A percentile compares a stretch with the other conserved stretches of the same genome.
Conservation (phyloP, 768 basidiomycete genomes). For the Amanita rubescens region DNA sequence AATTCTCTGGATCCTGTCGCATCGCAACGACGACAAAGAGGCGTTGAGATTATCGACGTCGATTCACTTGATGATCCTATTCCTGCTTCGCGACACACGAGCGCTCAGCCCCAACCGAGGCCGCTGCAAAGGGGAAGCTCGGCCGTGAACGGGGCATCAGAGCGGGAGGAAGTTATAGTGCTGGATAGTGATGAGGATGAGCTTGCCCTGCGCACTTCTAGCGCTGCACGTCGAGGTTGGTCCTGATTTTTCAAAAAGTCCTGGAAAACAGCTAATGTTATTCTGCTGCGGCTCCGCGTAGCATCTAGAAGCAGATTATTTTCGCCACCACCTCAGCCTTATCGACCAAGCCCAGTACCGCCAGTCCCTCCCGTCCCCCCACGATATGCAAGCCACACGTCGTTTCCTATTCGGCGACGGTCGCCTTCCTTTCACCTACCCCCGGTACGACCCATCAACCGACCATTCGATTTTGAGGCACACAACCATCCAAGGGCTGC, state of each 20-base stretch:
- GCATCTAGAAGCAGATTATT: conserved; percentile 20
- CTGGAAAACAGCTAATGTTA: neutral
- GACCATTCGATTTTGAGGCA: conserved; percentile 47
- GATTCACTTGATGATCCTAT: conserved; percentile 24
- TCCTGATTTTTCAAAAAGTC: neutral
- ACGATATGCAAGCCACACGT: conserved; percentile 27
- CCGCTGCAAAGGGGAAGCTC: conserved; percentile 6
- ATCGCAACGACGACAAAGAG: conserved; percentile 9
- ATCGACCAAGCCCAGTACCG: conserved; percentile 31
- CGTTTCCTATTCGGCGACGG: conserved; percentile 30
- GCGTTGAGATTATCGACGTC: conserved; percentile 39
- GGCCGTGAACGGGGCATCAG: neutral
- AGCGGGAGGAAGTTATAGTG: neutral
- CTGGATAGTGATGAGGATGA: conserved; percentile 4
- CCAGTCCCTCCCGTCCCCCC: conserved; percentile 49
- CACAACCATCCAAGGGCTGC: conserved; percentile 13
- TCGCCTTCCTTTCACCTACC: conserved; percentile 27
- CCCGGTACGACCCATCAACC: conserved; percentile 41
- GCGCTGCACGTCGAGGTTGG: neutral
- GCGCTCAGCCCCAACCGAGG: neutral
- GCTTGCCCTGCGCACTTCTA: neutral
- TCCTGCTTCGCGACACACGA: neutral
- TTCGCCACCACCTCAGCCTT: conserved; percentile 43
- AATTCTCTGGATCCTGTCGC: neutral
- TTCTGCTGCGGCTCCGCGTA: neutral